Conservation (phyloP, 2,329 filamentous ascomycete species). For the Fusarium sp. region DNA sequence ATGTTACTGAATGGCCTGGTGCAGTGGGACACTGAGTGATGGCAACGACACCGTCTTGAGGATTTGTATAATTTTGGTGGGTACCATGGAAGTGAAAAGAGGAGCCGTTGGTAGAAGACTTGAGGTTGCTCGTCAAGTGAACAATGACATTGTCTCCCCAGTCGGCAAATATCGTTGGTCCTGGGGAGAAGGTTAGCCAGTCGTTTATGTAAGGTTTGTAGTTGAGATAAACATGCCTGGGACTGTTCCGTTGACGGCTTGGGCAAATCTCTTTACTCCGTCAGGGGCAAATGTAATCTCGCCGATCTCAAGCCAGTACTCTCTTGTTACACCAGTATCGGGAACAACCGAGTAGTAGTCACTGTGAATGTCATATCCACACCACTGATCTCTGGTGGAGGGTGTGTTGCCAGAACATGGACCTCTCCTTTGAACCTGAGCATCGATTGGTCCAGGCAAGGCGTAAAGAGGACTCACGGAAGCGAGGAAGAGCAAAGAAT, state of each 20-base stretch:
- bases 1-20: slow-evolving; percentile 68
- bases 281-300: slow-evolving; percentile 62
- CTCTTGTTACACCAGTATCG: slow-evolving; percentile 66
- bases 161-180: slow-evolving; percentile 70
- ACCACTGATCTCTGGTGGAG: slow-evolving; percentile 59
- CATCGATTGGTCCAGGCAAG: slow-evolving; percentile 16
- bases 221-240: slow-evolving; percentile 58
- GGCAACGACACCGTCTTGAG: slow-evolving; percentile 69
- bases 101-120: slow-evolving; percentile 67
- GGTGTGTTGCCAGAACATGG: slow-evolving; percentile 51
- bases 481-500: slow-evolving; percentile 12
- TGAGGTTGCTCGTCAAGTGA: slow-evolving; percentile 67
- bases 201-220: neutral
- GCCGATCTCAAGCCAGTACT: slow-evolving; percentile 64
- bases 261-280: slow-evolving; percentile 59
- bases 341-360: slow-evolving; percentile 61
- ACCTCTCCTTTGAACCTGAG: slow-evolving; percentile 14
- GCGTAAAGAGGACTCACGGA: slow-evolving; percentile 13
- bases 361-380: slow-evolving; percentile 64
- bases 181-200: slow-evolving; percentile 15
- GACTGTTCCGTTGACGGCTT: slow-evolving; percentile 71
- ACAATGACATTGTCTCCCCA: slow-evolving; percentile 66
- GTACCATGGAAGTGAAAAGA: slow-evolving; percentile 76
- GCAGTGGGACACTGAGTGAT: slow-evolving; percentile 67
- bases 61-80: slow-evolving; percentile 68